Base-by-base conservation (phyloP, 805 yeast species). In the Kodamaea restingae region DNA sequence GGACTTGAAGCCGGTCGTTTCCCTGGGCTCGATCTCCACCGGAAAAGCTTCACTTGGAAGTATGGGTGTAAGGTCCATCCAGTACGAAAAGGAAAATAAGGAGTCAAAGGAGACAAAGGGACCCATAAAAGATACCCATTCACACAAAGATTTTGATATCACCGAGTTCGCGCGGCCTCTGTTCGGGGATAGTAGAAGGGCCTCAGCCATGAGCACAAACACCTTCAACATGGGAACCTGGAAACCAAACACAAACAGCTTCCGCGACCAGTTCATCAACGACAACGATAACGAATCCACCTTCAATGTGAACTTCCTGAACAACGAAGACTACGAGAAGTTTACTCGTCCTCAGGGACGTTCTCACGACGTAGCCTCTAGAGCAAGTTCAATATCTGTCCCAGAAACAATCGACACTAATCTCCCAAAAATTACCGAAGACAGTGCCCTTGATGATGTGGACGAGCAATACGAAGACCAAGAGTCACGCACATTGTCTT, bases 231-330 rank as follows among this genome's bases (percentile, higher is more conserved):
- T 75, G 60, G 80, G 80, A 2, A 60, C 60, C 18, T 79, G 85
- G 84, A 71, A 69, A 51, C 84, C 84, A 2, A 74, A 78, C 48
- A 78, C 82, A 7, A 64, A 60, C 22, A 61, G 60, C 28, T 73
- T 55, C 51, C 59, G 80, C 38, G 78, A 73, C 42, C 70, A 68
- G 38, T 74, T 74, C 40, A 73, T 74, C 30, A 61, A 58, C 45
- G 73, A 65, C 38, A 63, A 63, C 32, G 72, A 67, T 32, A 67
- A 65, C 36, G 74, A 64, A 49, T 51, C 57, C 1, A 40, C 50
- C 7, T 50, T 60, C 27, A 60, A 60, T 36, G 58, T 58, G 39
- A 55, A 50, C 29, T 54, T 54, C 9, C 40, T 47, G 42, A 20
- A 26, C 20, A 50, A 45, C 22, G 54, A 50, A 6, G 55, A 55